Evolutionary conservation across 208 protist species (phyloP).

Genomic region (Naegleria gruberi): DNA sequence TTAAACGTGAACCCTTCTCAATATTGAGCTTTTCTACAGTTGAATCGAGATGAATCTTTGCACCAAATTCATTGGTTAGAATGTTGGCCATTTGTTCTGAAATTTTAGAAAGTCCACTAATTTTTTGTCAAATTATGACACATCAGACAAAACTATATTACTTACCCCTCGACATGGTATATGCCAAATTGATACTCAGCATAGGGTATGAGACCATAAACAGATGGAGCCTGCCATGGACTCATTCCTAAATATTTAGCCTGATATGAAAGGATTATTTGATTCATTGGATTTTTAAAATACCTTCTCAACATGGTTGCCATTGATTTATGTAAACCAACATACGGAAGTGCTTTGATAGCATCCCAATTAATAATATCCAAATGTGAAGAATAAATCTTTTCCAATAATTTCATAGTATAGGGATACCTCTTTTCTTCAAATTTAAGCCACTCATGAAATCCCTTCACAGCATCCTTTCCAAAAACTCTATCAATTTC

Average conservation of each 20-base stretch:
- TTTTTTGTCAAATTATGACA: too few species aligned
- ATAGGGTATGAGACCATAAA: neutral
- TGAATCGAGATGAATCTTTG: neutral
- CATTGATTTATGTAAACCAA: neutral
- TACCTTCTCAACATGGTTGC: neutral
- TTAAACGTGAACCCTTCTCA: neutral
- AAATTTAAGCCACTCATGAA: neutral
- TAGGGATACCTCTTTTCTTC: neutral
- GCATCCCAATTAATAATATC: neutral
- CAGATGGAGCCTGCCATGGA: neutral
- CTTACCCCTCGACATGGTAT: conserved; percentile 1
- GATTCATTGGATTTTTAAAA: neutral
- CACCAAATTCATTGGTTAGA: neutral
- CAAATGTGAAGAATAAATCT: neutral
- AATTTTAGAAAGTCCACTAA: neutral
- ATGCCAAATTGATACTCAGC: neutral
- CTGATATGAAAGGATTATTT: neutral
- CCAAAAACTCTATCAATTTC: neutral
- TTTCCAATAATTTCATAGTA: neutral
- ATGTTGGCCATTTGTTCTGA: neutral
- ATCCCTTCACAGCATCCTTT: neutral
- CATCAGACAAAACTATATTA: too few species aligned
- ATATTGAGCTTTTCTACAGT: neutral
- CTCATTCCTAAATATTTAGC: conserved; percentile 6
- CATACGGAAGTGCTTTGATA: neutral